Evolutionary conservation across 202 grass and related monocot genomes (phyloP).

Genomic region (Setaria italica): DNA sequence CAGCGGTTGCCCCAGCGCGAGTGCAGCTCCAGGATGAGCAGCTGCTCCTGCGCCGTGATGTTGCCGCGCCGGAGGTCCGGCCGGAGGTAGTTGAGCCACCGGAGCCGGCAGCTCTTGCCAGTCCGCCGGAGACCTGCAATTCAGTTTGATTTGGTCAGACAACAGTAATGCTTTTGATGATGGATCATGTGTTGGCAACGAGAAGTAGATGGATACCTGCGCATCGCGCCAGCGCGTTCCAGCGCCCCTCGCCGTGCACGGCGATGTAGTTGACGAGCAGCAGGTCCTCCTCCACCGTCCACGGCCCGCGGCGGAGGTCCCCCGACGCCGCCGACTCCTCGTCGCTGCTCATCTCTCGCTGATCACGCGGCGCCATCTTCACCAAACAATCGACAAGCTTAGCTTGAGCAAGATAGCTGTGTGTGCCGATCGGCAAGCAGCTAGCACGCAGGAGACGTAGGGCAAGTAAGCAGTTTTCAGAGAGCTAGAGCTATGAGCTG

Average conservation of each 20-base stretch:
- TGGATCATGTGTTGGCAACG: not conserved
- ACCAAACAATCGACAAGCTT: not conserved
- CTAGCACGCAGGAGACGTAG: too few species aligned
- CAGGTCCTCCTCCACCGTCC: conserved; percentile 89
- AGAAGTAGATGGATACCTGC: conserved; percentile 43
- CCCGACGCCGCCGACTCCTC: conserved; percentile 42
- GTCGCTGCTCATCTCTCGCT: conserved; percentile 33
- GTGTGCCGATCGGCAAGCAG: too few species aligned
- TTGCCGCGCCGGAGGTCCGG: conserved; percentile 81
- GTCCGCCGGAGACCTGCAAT: conserved; percentile 70
- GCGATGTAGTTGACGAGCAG: conserved; percentile 80
- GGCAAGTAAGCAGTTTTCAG: too few species aligned
- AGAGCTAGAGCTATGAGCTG: too few species aligned
- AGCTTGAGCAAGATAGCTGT: too few species aligned
- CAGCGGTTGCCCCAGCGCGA: conserved; percentile 93
- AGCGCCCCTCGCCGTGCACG: conserved; percentile 76
- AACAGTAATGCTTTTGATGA: too few species aligned
- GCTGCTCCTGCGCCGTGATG: conserved; percentile 91
- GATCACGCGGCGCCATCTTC: conserved; percentile 14
- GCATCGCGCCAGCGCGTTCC: conserved; percentile 85
- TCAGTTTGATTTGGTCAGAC: not conserved
- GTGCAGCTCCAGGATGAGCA: conserved; percentile 92
- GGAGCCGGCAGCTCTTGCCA: conserved; percentile 88
- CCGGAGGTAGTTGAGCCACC: conserved; percentile 95
- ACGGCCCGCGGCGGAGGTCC: conserved; percentile 78